Evolutionary conservation across 352 stramenopile species (phyloP), one percentile per base, ranked within the genome.

Genomic region (Pythium rhizo-oryzae): DNA sequence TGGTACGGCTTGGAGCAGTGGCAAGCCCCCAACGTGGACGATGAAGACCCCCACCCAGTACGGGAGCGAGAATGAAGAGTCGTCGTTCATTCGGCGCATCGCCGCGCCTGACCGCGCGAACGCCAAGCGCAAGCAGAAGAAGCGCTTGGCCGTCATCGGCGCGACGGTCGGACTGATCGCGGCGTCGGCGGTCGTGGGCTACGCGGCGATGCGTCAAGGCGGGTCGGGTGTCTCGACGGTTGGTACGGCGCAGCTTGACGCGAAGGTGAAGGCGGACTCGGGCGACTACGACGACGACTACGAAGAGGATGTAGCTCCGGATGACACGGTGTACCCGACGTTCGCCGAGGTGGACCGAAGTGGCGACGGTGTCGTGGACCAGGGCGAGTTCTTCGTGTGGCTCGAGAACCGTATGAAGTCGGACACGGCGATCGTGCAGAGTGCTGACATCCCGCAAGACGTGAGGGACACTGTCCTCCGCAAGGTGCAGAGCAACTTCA

Each of bases 41-140:
- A 88, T 90, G 79, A 88, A 90, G 75, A 76, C 70, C 61, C 74
- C 79, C 23, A 78, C 62, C 28, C 67, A 70, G 51, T 90, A 90
- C 71, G 79, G 79, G 47, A 85, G 72, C 43, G 72, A 85, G 52
- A 89, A 87, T 69, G 81, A 89, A 65, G 78, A 89, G 30, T 79
- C 70, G 37, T 75, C 66, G 59, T 89, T 89, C 75, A 84, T 87
- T 66, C 76, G 78, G 25, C 80, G 80, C 53, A 78, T 87, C 54
- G 78, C 72, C 5, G 69, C 72, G 35, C 80, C 80, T 6, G 77
- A 89, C 46, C 78, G 72, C 7, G 67, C 69, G 12, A 72, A 75
- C 60, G 44, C 62, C 0, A 76, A 68, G 21, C 79, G 72, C 35
- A 75, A 76, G 33, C 66, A 84, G 19, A 84, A 82, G 67, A 87